Percentiles rank a stretch among this genome's conserved stretches.
Evolutionary conservation across 1,139 yeast species (phyloP).

Genomic region (Yamadazyma dushanensis): DNA sequence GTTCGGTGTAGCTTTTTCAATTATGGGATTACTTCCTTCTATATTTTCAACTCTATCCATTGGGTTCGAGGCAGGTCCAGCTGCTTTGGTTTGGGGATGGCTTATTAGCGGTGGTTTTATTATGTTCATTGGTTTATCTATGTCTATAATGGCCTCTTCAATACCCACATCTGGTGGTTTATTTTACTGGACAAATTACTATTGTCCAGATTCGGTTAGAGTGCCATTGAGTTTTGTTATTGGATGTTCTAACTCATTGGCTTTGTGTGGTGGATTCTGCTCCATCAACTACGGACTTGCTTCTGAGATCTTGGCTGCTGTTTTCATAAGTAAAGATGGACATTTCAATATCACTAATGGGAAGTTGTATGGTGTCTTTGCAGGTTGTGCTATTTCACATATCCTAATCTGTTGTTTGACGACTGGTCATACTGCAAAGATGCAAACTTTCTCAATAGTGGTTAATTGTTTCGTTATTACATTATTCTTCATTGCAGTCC

Average conservation of each 20-base stretch:
- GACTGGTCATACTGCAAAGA: constrained; percentile 48
- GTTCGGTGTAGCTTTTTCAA: constrained; percentile 53
- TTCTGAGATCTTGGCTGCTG: constrained; percentile 36
- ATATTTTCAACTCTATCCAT: constrained; percentile 37
- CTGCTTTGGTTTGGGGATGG: constrained; percentile 72
- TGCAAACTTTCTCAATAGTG: constrained; percentile 60
- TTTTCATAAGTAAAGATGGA: constrained; percentile 30
- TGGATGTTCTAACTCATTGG: constrained; percentile 38
- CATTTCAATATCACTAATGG: constrained; percentile 31
- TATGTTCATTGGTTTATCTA: constrained; percentile 55
- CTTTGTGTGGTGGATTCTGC: constrained; percentile 38
- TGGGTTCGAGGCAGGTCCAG: constrained; percentile 43
- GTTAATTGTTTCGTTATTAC: constrained; percentile 55
- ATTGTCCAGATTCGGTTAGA: constrained; percentile 30
- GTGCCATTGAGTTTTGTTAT: constrained; percentile 48
- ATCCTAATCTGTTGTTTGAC: constrained; percentile 30
- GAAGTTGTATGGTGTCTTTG: constrained; percentile 37
- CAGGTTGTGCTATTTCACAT: constrained; percentile 29
- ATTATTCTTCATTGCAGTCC: constrained; percentile 66
- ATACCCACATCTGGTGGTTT: constrained; percentile 75
- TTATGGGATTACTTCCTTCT: constrained; percentile 53
- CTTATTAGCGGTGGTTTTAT: constrained; percentile 57
- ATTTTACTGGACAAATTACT: constrained; percentile 54
- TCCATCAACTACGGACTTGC: constrained; percentile 42
- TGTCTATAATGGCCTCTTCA: constrained; percentile 67